These are phyloP conservation scores for Eimeria falciformis DNA, from an alignment of 169 alveolate genomes.

Conservation along the genomic window DNA sequence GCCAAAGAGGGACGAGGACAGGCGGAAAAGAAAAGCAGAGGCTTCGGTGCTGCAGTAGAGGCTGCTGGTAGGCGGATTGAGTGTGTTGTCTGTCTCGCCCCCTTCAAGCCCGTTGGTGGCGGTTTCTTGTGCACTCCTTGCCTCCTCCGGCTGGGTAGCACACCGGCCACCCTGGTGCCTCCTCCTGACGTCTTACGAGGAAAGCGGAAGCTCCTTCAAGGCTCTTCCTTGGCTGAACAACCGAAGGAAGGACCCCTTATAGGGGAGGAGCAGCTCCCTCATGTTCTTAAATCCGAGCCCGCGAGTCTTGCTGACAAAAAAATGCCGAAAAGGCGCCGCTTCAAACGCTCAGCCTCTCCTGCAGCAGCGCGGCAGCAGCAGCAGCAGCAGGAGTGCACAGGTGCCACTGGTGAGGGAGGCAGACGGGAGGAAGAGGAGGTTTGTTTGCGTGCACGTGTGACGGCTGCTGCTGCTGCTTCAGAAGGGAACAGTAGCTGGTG, in stretches of 20 bases:
- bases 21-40: neutral
- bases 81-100: slow-evolving; percentile 3
- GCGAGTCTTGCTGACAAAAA: too few species aligned
- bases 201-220: too few species aligned
- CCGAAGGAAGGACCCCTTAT: too few species aligned
- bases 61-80: neutral
- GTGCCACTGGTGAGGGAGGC: neutral
- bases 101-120: slow-evolving; percentile 20
- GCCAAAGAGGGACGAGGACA: neutral
- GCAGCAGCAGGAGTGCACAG: neutral
- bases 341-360: neutral
- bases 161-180: too few species aligned
- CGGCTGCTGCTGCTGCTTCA: slow-evolving; percentile 57
- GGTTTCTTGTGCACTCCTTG: slow-evolving; percentile 8
- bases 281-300: too few species aligned
- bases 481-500: slow-evolving; percentile 48
- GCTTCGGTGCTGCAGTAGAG: neutral
- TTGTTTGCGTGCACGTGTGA: slow-evolving; percentile 44
- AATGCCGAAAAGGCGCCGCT: neutral
- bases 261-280: too few species aligned
- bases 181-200: too few species aligned
- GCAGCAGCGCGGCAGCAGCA: neutral
- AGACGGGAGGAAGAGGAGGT: neutral
- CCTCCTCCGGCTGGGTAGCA: slow-evolving; percentile 9
- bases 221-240: too few species aligned